Base-by-base conservation (phyloP, 2,329 filamentous ascomycete species). In the Aspergillus fumigatus region DNA sequence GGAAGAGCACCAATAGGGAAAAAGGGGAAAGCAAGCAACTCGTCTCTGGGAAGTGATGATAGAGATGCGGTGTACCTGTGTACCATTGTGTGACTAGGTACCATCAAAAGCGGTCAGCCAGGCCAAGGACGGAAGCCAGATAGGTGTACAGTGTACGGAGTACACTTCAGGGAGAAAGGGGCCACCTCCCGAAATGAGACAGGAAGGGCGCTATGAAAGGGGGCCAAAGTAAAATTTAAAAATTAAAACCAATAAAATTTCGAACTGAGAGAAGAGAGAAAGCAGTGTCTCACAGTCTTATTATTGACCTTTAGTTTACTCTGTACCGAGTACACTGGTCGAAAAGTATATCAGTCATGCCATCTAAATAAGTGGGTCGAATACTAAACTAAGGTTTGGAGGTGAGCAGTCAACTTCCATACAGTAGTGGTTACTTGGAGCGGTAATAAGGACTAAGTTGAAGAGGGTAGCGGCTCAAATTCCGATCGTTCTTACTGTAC, bases 341-440 rank as follows among this genome's bases (percentile, higher is more conserved):
- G 48, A 38, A 32, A 38, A 38, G 32, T 6, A 17, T 17, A 17
- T 38, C 32, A 38, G 14, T 38, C 32, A 38, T 43, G 21, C 40
- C 40, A 21, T 43, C 10, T 43, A 43, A 11, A 21, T 7, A 43
- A 43, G 40, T 43, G 40, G 40, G 40, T 21, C 48, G 10, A 54
- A 53, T 53, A 48, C 40, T 38, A 17, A 47, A 48, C 40, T 38
- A 17, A 47, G 21, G 27, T 48, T 29, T 45, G 41, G 54, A 63
- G 55, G 56, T 61, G 62, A 63, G 60, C 60, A 62, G 58, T 62
- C 61, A 50, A 62, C 40, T 38, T 17, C 47, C n/a, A 38, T 48
- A 47, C 51, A 55, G 51, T 52, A 47, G 50, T 52, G 38, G 48
- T 29, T 35, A 43, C 48, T 32, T 60, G 56, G 57, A 59, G 56